Evolutionary conservation across 73 alveolate genomes (phyloP).

Genomic region (Paramecium bursaria): DNA sequence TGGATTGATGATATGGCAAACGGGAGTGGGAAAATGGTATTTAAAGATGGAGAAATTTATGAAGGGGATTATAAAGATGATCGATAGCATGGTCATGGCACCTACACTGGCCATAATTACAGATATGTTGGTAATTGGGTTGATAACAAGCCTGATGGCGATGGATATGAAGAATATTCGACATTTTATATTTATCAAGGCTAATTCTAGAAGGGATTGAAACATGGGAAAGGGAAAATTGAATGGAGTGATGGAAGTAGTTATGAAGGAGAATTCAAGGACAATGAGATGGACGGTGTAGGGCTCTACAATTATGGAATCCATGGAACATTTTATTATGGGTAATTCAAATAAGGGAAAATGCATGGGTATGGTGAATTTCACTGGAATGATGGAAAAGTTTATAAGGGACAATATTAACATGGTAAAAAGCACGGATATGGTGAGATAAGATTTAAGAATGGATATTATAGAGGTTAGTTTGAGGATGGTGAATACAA

Average conservation of each 20-base stretch:
- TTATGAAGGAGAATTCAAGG: constrained; percentile 75
- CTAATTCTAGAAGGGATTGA: constrained; percentile 11
- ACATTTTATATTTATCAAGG: constrained; percentile 53
- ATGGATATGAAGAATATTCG: constrained; percentile 26
- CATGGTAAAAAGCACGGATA: constrained; percentile 78
- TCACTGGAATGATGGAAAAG: constrained; percentile 80
- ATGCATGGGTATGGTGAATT: constrained; percentile 73
- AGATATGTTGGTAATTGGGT: constrained; percentile 66
- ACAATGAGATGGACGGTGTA: constrained; percentile 15
- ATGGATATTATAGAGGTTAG: constrained; percentile 73
- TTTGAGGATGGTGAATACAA: constrained; percentile 82
- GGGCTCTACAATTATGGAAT: constrained; percentile 19
- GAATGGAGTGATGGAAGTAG: constrained; percentile 66
- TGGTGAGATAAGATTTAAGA: constrained; percentile 71
- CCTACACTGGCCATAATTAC: background rate
- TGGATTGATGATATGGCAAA: constrained; percentile 67
- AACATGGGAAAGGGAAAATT: constrained; percentile 66
- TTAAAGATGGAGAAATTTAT: constrained; percentile 57
- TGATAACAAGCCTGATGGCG: constrained; percentile 55
- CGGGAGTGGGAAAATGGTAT: constrained; percentile 40
- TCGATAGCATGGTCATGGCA: constrained; percentile 59
- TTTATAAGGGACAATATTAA: constrained; percentile 73
- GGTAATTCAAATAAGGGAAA: no score
- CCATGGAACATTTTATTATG: no score
- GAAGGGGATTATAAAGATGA: constrained; percentile 64